Evolutionary conservation across 73 alveolate genomes (phyloP), one percentile per base, ranked within the genome.

Genomic region (Paramecium caudatum): DNA sequence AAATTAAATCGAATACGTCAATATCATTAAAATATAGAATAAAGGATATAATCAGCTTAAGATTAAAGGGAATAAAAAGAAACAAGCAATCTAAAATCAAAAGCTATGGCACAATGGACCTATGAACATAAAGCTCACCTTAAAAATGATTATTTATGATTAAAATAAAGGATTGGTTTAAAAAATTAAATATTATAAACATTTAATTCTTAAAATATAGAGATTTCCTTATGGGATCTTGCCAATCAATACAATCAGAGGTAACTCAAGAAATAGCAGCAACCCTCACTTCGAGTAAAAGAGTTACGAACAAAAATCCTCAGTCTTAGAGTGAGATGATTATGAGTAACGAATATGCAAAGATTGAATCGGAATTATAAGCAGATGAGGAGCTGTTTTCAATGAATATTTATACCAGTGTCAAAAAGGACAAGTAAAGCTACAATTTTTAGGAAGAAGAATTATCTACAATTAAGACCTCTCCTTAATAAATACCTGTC

Each of bases 91-190:
- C 43, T 86, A 63, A 86, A 62, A 65, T 86, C 88, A 5, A 86
- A 86, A 43, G 85, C 61, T 5, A 62, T 62, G 82, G 93, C 93
- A 27, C 19, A 86, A 43, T 86, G 93, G 93, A 78, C 93, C 19
- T 86, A 86, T 61, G 93, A 86, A 49, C 93, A 86, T 25, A 74
- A 74, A 21, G 88, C 70, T n/a, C 88, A 74, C 32, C 65, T 74
- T 37, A 74, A 74, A 74, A 74, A 74, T 43, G 88, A 74, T 74
- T 74, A 74, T 74, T 43, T 74, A 74, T 74, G 88, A 74, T 74
- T 74, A 68, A 55, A 55, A 5, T 5, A 55, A 27, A 7, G 30
- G 46, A 4, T 55, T 55, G 12, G 80, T 27, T 27, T 55, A 37
- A 0, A 55, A 55, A 23, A 55, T 55, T 37, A 55, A 23, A 55